Base-by-base conservation (phyloP, 768 basidiomycete genomes). In the Mycena maculata region DNA sequence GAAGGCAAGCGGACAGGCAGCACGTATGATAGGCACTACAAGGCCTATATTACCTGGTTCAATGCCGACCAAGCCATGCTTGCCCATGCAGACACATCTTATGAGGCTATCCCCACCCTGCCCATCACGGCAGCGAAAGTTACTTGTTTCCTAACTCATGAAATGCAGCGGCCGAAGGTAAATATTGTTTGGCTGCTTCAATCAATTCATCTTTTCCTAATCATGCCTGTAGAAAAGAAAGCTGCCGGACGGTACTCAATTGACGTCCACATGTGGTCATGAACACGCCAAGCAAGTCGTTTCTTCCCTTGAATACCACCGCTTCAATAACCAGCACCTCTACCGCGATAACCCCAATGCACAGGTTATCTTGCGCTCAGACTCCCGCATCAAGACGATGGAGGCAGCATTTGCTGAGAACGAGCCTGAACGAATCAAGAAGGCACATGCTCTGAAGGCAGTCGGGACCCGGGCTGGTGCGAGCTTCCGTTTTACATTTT, bases 71-170 rank as follows among this genome's bases (percentile, higher is more conserved):
- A 62, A 38, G 39, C 48, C 20, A 11, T 20, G 2, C 36, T 23
- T 16, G 36, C 31, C 3, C 12, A 25, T 9, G 13, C 23, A 15
- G 31, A 62, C 27, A 5, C 49, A 10, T 49, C 64, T 5, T 22
- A 59, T 31, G 4, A 33, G 25, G 7, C 27, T 4, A 59, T 65
- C 25, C 38, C 57, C 3, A 2, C 64, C 11, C 39, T 61, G 5
- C 65, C 65, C 3, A 62, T 67, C 30, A 67, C 56, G 2, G 60
- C 31, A 7, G 50, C 47, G 5, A 67, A 67, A 50, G 65, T 56
- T 18, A 62, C 52, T 20, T 18, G 33, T n/a, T 60, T 60, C 28
- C 45, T 60, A 1, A 2, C 48, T 25, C 20, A 60, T 38, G 60
- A 60, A 20, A 61, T 45, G 54, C 55, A 38, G 20, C 60, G 65